phyloP scores from a whole-genome alignment of 441 rosid species.

The Adansonia gregorii region DNA sequence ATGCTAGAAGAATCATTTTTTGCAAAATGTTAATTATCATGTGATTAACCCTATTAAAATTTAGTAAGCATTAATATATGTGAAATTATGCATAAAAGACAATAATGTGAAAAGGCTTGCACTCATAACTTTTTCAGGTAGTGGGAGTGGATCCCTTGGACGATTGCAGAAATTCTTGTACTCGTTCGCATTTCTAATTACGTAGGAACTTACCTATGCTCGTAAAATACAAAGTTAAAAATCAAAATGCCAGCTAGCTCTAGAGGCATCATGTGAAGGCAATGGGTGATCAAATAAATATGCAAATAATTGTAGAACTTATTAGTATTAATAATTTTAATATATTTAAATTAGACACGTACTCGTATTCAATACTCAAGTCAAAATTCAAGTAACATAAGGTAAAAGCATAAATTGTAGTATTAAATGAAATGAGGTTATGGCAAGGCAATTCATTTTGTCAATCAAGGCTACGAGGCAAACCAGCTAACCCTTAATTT shows the following conservation, averaged over 20 bases:
- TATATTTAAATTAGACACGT: no score
- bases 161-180: slow-evolving; percentile 86
- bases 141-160: slow-evolving; percentile 75
- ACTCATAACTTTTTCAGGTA: slow-evolving; percentile 84
- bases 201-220: slow-evolving; percentile 69
- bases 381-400: background rate
- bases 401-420: background rate
- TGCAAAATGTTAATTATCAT: no score
- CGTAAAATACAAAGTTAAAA: slow-evolving; percentile 9
- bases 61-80: no score
- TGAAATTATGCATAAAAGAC: background rate
- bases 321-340: background rate
- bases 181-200: slow-evolving; percentile 84
- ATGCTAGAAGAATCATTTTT: no score
- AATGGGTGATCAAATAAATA: background rate
- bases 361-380: no score
- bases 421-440: background rate
- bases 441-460: background rate
- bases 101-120: slow-evolving; percentile 46
- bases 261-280: background rate
- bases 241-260: background rate
- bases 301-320: background rate
- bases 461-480: background rate
- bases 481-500: background rate
- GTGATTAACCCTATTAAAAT: no score